Evolutionary conservation across 1,284 basidiomycete species (phyloP), one percentile per base, ranked within the genome.

Genomic region (Pseudozyma tsukubaensis): DNA sequence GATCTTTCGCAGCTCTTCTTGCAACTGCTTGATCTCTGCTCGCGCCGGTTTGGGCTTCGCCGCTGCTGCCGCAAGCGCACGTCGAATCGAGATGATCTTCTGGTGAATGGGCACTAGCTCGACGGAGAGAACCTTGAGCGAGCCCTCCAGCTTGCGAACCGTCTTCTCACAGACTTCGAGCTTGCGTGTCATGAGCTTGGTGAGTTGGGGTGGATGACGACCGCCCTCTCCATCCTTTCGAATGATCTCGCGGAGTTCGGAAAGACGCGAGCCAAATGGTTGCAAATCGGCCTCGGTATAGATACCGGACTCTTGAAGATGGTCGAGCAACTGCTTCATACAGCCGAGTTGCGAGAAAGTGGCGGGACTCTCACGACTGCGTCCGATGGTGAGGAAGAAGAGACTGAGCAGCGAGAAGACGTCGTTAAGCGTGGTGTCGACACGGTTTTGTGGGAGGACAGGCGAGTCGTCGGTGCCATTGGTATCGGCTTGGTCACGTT

Each of bases 1-100:
- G 90, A 99, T 97, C 86, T 92, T 94, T 65, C 96, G 89, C 64
- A 99, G 87, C 84, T 99, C 96, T 83, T 98, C 94, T 67, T 93
- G 89, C 50, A 98, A 86, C 35, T 91, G 91, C 86, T 96, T 95
- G 73, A 97, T 89, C 85, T 97, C 96, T 9, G 91, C 87, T 85
- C 94, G 94, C 69, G 91, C 90, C 4, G 91, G 89, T 43, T 92
- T 92, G 59, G 91, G 91, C 81, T 94, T 93, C 7, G 93, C 92
- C 16, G 94, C 92, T 43, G 98, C 89, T 1, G 92, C 89, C 42
- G 92, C 93, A 21, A 99, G 89, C 83, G 95, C 92, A 70, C 95
- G 90, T 64, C 96, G 90, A 58, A 98, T 89, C 24, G 89, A 90
- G 48, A 99, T 92, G 42, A 99, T 89, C 66, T 91, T 90, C 85